These are phyloP conservation scores for Scalesia atractyloides DNA, from an alignment of 129 eudicot species.

Conservation along the genomic window DNA sequence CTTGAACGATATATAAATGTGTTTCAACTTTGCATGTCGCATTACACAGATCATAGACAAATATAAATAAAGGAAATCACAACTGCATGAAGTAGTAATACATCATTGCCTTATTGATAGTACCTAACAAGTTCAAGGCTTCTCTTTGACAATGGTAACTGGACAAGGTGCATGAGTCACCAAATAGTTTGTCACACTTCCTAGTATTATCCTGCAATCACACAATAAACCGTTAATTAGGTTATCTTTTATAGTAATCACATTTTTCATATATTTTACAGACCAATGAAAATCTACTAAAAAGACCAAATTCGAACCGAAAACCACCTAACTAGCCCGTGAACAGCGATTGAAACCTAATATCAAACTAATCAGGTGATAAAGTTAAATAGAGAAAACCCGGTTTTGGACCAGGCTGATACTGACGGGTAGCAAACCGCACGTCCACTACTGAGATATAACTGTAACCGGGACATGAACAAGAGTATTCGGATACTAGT, in stretches of 20 bases:
- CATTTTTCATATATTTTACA: background rate
- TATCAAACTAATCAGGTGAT: background rate
- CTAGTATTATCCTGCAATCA: slow-evolving; percentile 60
- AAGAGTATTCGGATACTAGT: too few relatives aligned
- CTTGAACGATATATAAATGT: background rate
- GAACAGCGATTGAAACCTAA: background rate
- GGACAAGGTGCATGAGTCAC: slow-evolving; percentile 68
- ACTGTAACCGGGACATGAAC: too few relatives aligned
- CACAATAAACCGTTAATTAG: background rate
- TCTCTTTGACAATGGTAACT: slow-evolving; percentile 81
- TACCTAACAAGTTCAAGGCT: slow-evolving; percentile 37
- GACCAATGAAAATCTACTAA: background rate
- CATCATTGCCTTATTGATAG: slow-evolving; percentile 21
- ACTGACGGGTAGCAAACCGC: background rate
- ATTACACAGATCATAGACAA: background rate
- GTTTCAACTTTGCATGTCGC: slow-evolving; percentile 2
- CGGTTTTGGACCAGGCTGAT: background rate
- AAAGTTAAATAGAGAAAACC: background rate
- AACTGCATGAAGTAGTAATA: background rate
- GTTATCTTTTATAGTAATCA: background rate
- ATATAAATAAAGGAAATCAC: background rate
- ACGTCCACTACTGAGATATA: too few relatives aligned
- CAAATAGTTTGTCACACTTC: slow-evolving; percentile 84
- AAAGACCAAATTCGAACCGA: background rate
- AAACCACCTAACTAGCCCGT: background rate